Base-by-base conservation (phyloP, 208 protist genomes). In the Crithidia mellificae region DNA sequence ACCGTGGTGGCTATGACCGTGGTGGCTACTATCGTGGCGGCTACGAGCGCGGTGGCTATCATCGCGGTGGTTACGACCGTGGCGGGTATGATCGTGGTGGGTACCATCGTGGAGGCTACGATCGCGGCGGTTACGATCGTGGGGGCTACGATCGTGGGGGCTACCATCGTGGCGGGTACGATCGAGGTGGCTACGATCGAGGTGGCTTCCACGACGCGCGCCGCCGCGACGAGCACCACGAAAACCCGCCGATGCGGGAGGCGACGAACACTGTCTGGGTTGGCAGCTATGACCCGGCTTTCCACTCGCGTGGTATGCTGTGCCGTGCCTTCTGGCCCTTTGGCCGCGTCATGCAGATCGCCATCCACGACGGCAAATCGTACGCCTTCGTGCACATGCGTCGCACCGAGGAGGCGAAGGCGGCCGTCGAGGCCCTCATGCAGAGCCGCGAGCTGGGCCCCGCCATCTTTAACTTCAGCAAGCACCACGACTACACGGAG, bases 241-340 rank as follows among this genome's bases (percentile, higher is more conserved):
- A 68, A 7, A 54, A 63, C 41, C 56, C 63, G 44, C 65, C 63
- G 27, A 62, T 85, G 57, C 83, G 85, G 8, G 85, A 93, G 44
- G 77, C 90, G 24, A 96, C 90, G 6, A 96, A 96, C 77, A 96
- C 90, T 19, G 90, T 96, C 7, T 96, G 90, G 90, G 78, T 93
- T 4, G 90, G 87, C 64, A 93, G 86, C 74, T 77, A 93, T 22
- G 84, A 93, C 63, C 54, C 77, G 0, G 39, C 68, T 19, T 53
- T 78, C 46, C 83, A 92, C 65, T 76, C 68, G 20, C 84, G 90
- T 12, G 73, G 72, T 17, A 67, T 71, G 52, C 67, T 95, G 34
- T 78, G 83, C 47, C 49, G 76, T 36, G 80, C 64, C 47, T 88
- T 96, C 65, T 64, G 74, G 47, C 77, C 85, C 61, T 96, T 91